Evolutionary conservation across 2,329 filamentous ascomycete genomes (phyloP), one percentile per base, ranked within the genome.

Genomic region (Colletotrichum ledebouriae): DNA sequence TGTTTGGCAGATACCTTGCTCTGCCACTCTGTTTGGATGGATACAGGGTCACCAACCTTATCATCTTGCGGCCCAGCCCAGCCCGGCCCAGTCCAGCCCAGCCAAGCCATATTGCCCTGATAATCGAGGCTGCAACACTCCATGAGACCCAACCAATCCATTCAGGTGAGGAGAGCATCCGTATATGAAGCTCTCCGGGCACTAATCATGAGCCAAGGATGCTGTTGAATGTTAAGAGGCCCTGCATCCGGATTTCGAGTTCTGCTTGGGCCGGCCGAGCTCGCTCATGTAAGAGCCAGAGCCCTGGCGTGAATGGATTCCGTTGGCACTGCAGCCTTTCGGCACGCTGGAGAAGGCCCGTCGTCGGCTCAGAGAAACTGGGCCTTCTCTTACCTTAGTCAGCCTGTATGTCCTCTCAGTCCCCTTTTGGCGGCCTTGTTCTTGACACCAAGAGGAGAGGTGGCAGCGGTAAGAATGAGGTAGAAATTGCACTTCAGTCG

Each of bases 81-180:
- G 42, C 15, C 42, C 20, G 44, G 53, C 25, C 25, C 3, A 25
- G 25, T 4, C 25, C n/a, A 46, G 42, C 15, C 42, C 6, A 57
- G 53, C 52, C 52, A 41, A 47, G 57, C 44, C 44, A 59, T 55
- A 33, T 37, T 55, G 52, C 52, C 52, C 33, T 50, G 44, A 50
- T 58, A 22, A 15, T 25, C 42, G 25, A 49, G 42, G 25, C 25
- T 6, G 42, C 29, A 39, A 33, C 29, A 39, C 39, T 37, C 25
- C 46, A 53, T 41, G 39, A 41, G 60, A 33, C 39, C 47, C 29
- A 37, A 25, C 56, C 53, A 34, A 25, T 25, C 17, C 17, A 20
- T 29, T 20, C 47, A 55, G 57, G 47, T 60, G 39, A 44, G 12
- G 44, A 39, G 33, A 29, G 47, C 4, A 29, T 29, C 29, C 29